Base-by-base conservation (phyloP, 116 monocot species). In the Zostera marina region DNA sequence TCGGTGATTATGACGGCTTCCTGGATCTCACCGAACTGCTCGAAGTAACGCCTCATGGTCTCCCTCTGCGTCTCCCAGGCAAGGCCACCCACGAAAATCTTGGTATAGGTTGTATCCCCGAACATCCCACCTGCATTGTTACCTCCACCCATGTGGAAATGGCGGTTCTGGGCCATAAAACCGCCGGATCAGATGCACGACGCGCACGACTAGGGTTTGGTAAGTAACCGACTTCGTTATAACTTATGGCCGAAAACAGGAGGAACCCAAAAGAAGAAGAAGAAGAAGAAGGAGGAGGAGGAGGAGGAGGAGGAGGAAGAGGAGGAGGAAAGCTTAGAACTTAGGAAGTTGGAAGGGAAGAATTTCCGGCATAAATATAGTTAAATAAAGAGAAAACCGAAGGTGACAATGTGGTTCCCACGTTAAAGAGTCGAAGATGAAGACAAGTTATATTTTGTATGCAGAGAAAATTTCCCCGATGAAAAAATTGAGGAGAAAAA, bases 11-110 rank as follows among this genome's bases (percentile, higher is more conserved):
- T 63, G 17, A 70, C 70, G 16, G 70, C 70, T 52, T 71, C 71
- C 9, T 61, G 55, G 57, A 73, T 73, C 56, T 67, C 67, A 5
- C 73, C 73, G 49, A 67, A 67, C 67, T 73, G 73, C 47, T 73
- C 67, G 49, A 73, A 73, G 56, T 73, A 67, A 23, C 66, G 54
- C 6, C 62, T 42, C 73, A 67, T 67, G 39, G 73, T 48, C 41
- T 71, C 65, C 58, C 59, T 64, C 58, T 54, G 62, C 9, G 70
- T 70, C 70, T 70, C 70, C 70, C 70, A 70, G 14, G 70, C 70
- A 8, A 66, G 66, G 8, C 73, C 73, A 8, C 73, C 73, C n/a
- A 73, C 73, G 62, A 73, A 73, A 52, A 73, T 67, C 73, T 73
- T 73, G 22, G 73, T 73, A 45, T 56, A 59, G 26, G 71, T 71